Evolutionary conservation across 306 rosid species (phyloP), one percentile per base, ranked within the genome.

Genomic region (Gastrolobium villosum): DNA sequence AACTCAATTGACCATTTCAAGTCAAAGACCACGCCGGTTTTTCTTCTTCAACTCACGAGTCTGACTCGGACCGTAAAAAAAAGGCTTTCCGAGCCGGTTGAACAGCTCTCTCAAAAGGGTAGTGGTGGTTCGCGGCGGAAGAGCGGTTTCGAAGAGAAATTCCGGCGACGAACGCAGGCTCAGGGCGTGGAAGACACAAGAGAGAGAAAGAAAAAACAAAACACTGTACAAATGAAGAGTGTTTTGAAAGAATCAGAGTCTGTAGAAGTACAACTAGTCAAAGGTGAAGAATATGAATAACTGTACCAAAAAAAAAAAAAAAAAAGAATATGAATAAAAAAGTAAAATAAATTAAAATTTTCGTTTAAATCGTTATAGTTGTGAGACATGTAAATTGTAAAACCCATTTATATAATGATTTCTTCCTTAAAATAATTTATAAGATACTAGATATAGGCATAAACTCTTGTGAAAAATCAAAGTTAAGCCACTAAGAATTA

Each of bases 241-340:
- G 26, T 20, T 20, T 20, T 20, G 85, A 80, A 76, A 83, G 83
- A 83, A 72, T 72, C 54, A 81, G 73, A 53, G 83, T 44, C 35
- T 71, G 87, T 62, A 83, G 88, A 90, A 87, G 95, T 86, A 83
- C 90, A 78, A 76, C 80, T 65, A 72, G 97, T 92, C 95, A 88
- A 90, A 88, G 87, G 60, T 56, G 71, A 60, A 77, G 62, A 86
- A 87, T 8, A 35, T 14, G 39, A 55, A 26, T 43, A 41, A 7
- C n/a, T n/a, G n/a, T n/a, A n/a, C n/a, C n/a, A n/a, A n/a, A n/a
- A n/a, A n/a, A n/a, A n/a, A n/a, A n/a, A n/a, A n/a, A n/a, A n/a
- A n/a, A n/a, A n/a, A 60, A 77, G 62, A 86, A 87, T 8, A 35
- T 14, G 39, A 55, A 26, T 43, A 41, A 7, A 49, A 34, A 50